These are phyloP conservation scores for Aeminium ludgeri DNA, from an alignment of 495 filamentous ascomycete species.

Conservation along the genomic window DNA sequence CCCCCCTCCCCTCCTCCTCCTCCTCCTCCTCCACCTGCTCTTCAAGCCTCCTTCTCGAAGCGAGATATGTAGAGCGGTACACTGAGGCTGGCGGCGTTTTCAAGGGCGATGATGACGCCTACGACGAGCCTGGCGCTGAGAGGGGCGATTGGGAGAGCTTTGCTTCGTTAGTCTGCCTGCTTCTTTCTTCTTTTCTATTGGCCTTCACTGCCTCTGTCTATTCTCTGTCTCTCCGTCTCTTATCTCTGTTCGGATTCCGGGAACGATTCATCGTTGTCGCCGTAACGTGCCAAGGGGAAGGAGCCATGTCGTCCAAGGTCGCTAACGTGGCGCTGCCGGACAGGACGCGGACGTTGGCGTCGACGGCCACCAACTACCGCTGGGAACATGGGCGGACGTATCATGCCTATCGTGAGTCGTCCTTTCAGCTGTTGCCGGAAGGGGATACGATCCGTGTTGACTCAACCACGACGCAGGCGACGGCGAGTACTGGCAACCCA, in stretches of 20 bases:
- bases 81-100: too few species aligned
- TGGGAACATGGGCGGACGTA: slow-evolving; percentile 21
- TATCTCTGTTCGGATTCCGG: background rate
- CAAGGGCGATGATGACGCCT: too few species aligned
- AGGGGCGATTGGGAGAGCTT: too few species aligned
- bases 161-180: too few species aligned
- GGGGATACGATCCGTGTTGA: background rate
- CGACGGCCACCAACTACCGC: slow-evolving; percentile 13
- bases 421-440: background rate
- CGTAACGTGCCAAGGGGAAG: too few species aligned
- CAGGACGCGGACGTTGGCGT: background rate
- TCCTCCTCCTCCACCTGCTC: too few species aligned
- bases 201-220: background rate
- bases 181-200: background rate
- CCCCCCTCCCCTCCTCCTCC: too few species aligned
- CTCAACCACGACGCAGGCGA: slow-evolving; percentile 1
- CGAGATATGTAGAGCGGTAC: too few species aligned
- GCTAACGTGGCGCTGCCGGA: too few species aligned
- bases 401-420: slow-evolving; percentile 3
- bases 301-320: too few species aligned
- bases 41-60: too few species aligned
- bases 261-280: background rate
- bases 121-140: too few species aligned
- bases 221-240: background rate
- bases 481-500: slow-evolving; percentile 5